A percentile compares a stretch with the other conserved stretches of the same genome.
phyloP scores from a whole-genome alignment of 306 rosid species.

The Corylus americana region DNA sequence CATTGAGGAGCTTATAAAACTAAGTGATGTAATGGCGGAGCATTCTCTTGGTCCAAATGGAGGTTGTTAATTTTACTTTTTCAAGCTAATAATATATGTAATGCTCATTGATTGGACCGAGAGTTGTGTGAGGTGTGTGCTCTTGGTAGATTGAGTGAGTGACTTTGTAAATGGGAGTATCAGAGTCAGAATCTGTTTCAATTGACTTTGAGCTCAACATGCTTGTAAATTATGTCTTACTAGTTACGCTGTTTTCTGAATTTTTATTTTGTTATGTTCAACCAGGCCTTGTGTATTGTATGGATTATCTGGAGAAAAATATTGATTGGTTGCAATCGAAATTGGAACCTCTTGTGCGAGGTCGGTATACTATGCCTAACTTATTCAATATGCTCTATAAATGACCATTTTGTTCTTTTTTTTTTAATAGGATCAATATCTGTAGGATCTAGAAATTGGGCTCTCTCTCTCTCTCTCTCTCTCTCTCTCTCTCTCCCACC shows the following conservation, averaged over 20 bases:
- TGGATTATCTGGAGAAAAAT: conserved; percentile 94
- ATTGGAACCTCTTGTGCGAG: conserved; percentile 83
- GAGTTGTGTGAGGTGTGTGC: not conserved
- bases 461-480: not conserved
- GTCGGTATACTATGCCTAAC: conserved; percentile 44
- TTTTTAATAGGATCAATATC: not conserved
- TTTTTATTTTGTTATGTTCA: conserved; percentile 26
- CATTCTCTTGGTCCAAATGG: conserved; percentile 96
- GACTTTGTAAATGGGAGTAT: not conserved
- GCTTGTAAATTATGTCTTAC: conserved; percentile 1
- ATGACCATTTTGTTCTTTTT: not conserved
- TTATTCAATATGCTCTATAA: not conserved
- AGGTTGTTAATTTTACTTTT: conserved; percentile 33
- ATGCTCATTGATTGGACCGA: not conserved
- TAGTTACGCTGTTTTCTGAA: conserved; percentile 25
- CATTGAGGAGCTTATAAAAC: conserved; percentile 77
- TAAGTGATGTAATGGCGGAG: conserved; percentile 79
- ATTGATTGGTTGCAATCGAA: conserved; percentile 85
- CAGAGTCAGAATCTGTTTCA: not conserved
- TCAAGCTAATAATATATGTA: not conserved
- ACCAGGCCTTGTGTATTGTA: conserved; percentile 87
- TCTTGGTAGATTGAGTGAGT: not conserved
- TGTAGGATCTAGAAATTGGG: not conserved
- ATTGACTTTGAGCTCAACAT: conserved; percentile 5
- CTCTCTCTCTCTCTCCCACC: not conserved